A percentile compares a stretch with the other conserved stretches of the same genome.
phyloP scores from a whole-genome alignment of 192 early-diverging fungal species.

The Entomortierella beljakovae region DNA sequence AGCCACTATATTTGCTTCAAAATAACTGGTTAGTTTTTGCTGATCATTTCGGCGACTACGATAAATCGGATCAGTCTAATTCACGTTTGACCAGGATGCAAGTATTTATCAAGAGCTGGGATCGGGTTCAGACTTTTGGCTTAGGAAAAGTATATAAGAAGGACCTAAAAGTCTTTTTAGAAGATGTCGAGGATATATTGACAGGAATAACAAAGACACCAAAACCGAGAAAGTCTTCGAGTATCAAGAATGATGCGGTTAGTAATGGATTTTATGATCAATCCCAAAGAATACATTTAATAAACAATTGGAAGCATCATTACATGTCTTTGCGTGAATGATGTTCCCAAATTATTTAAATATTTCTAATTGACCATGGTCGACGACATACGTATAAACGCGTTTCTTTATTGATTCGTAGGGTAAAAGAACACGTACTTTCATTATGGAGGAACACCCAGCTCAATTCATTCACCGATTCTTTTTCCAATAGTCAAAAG shows the following conservation, averaged over 20 bases:
- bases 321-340: constrained; percentile 12
- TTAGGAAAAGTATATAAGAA: constrained; percentile 51
- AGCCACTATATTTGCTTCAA: constrained; percentile 24
- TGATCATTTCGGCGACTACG: not conserved
- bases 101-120: constrained; percentile 40
- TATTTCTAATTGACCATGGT: not conserved
- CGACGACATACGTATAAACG: too few relatives aligned
- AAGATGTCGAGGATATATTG: constrained; percentile 32
- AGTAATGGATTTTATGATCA: constrained; percentile 17
- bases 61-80: not conserved
- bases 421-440: too few relatives aligned
- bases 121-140: constrained; percentile 41
- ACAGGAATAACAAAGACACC: constrained; percentile 17
- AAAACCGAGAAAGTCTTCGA: not conserved
- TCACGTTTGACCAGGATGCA: constrained; percentile 14
- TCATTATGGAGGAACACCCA: too few relatives aligned
- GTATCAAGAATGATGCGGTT: not conserved
- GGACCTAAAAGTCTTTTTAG: constrained; percentile 30
- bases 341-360: not conserved
- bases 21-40: constrained; percentile 31
- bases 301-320: constrained; percentile 26
- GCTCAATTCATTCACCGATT: not conserved
- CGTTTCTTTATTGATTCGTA: too few relatives aligned
- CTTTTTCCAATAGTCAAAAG: too few relatives aligned
- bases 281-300: constrained; percentile 8